Base-by-base conservation (phyloP, 2,329 filamentous ascomycete species). In the Teratosphaeria epicoccoides region DNA sequence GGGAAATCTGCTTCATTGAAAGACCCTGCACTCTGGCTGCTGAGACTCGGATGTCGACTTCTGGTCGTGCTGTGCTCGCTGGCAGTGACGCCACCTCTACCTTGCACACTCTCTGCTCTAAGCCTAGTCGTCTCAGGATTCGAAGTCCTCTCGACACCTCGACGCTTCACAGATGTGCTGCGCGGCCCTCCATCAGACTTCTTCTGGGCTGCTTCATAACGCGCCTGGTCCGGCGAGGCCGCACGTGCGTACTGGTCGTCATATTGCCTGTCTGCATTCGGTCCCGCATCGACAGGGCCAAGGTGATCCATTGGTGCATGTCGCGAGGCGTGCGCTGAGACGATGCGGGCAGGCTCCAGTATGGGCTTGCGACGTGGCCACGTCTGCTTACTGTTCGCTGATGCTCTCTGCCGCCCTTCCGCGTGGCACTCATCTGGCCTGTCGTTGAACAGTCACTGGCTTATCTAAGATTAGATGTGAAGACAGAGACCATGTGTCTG, bases 271-370 rank as follows among this genome's bases (percentile, higher is more conserved):
- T 61, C 58, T 14, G 40, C 54, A 23, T 52, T 55, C 3, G 63
- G 63, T 11, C 57, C 62, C 23, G 59, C 61, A 52, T 66, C 63
- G 12, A 64, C 58, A 22, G 63, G 63, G 9, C 62, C 63, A 12
- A 17, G 11, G 49, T 60, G 55, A 25, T 66, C 63, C 62, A 66
- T 66, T 14, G 33, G 12, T 7, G 20, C 17, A 17, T 24, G 23
- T 24, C 2, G 44, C 44, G 44, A 46, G 44, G 44, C 33, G 17
- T 9, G 33, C 14, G 33, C 33, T 20, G 33, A 40, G 33, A 7
- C 9, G 33, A 40, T 9, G 33, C 33, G 17, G 33, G 17, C 33
- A 40, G 33, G n/a, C 33, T n/a, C 17, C 33, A 40, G 14, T 17
- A 40, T 17, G 10, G 33, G 33, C 33, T 40, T 40, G 33, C 33